Evolutionary conservation across 2,329 filamentous ascomycete species (phyloP).

Genomic region (Teratosphaeriaceae sp.): DNA sequence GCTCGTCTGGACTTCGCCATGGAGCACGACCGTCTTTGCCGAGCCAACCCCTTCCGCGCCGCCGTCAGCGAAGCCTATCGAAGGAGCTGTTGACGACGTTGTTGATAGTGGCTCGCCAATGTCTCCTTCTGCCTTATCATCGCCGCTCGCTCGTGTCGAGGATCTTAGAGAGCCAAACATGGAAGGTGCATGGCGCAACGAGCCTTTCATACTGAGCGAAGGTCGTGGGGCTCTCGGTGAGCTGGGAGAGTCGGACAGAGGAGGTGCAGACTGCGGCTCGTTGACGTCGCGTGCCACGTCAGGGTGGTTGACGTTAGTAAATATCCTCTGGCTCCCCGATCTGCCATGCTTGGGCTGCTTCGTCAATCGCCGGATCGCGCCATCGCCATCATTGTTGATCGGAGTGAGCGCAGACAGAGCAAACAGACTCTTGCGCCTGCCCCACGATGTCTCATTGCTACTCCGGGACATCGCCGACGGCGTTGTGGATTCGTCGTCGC

Average conservation of each 20-base stretch:
- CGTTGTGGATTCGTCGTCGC: background rate
- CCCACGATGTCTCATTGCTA: slow-evolving; percentile 25
- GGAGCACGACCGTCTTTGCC: slow-evolving; percentile 49
- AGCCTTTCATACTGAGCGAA: slow-evolving; percentile 21
- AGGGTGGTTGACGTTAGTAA: slow-evolving; percentile 18
- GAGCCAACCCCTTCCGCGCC: slow-evolving; percentile 16
- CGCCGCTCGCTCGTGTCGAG: slow-evolving; percentile 42
- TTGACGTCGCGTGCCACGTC: slow-evolving; percentile 17
- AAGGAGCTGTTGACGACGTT: slow-evolving; percentile 45
- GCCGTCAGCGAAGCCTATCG: slow-evolving; percentile 37
- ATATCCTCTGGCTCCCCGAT: slow-evolving; percentile 17
- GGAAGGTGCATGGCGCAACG: slow-evolving; percentile 38
- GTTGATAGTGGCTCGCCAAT: slow-evolving; percentile 41
- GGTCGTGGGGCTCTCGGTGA: slow-evolving; percentile 25
- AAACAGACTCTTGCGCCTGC: slow-evolving; percentile 27
- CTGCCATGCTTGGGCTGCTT: slow-evolving; percentile 21
- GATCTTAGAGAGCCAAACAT: slow-evolving; percentile 52
- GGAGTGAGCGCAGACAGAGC: slow-evolving; percentile 24
- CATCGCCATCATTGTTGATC: slow-evolving; percentile 15
- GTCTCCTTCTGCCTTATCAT: slow-evolving; percentile 31
- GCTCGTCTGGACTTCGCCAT: slow-evolving; percentile 65
- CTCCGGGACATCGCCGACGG: slow-evolving; percentile 17
- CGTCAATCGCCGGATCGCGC: slow-evolving; percentile 15
- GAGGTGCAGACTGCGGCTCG: slow-evolving; percentile 13
- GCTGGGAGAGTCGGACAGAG: slow-evolving; percentile 15